Base-by-base conservation (phyloP, 164 flowering plant genomes). In the Santalum album region DNA sequence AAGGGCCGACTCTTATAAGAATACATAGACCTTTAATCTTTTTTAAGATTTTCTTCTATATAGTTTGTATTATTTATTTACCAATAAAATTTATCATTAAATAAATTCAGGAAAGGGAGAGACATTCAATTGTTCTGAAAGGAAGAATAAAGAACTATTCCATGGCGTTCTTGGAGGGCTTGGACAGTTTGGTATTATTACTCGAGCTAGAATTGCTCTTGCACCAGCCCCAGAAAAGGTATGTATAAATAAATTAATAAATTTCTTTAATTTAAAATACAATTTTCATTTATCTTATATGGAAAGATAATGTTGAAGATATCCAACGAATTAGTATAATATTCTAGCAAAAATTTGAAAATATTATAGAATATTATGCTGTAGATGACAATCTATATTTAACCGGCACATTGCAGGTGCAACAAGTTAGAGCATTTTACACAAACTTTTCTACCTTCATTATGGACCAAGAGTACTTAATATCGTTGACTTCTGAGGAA, bases 101-200 rank as follows among this genome's bases (percentile, higher is more conserved):
- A 29, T 21, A 36, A 11, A 40, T 56, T 27, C 65, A 70, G 79
- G 76, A 34, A 66, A 36, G 55, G 81, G 74, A 45, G 74, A 77
- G 54, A 54, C 64, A 14, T 60, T 67, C 54, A 74, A 63, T 23
- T 77, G 81, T 47, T 77, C 81, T 2, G 60, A 65, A 42, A 29
- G 49, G 22, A 35, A 53, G 46, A 69, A 55, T 51, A 42, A 74
- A 6, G 76, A 77, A 18, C 70, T 77, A 19, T 77, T 77, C 45
- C 42, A 69, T 63, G 72, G 66, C 22, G 76, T 68, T 48, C 59
- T 77, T 16, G 81, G 81, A 25, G 81, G 81, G 18, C 67, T 77
- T 7, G 81, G 81, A 52, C 81, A 77, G 53, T 77, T 77, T 60
- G 81, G 81, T 15, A 77, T 77, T 38, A 73, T 76, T 21, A 73